These are phyloP conservation scores for Fraxinus floribunda DNA, from an alignment of 305 asterid species.

Conservation along the genomic window DNA sequence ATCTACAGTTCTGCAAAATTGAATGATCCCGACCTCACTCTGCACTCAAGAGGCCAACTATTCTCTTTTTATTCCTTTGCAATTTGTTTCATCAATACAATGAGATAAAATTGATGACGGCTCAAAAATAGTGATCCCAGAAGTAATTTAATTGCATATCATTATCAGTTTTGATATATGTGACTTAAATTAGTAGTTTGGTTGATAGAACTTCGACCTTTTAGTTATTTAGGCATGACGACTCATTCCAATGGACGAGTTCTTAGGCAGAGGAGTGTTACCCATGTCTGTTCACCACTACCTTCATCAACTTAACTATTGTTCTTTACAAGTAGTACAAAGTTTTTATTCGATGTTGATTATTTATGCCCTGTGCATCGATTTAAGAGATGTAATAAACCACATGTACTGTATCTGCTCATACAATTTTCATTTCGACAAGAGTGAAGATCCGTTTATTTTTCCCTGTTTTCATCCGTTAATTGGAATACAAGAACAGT, in stretches of 20 bases:
- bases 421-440: neutral
- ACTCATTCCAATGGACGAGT: neutral
- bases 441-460: neutral
- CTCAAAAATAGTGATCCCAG: neutral
- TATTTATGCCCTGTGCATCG: neutral
- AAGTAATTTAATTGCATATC: neutral
- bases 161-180: neutral
- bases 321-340: neutral
- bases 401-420: neutral
- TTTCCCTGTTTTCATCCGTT: neutral
- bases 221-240: neutral
- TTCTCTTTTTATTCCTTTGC: neutral
- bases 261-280: slow-evolving; percentile 3
- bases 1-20: neutral
- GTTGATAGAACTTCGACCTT: neutral
- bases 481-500: neutral
- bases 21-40: neutral
- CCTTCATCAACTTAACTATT: slow-evolving; percentile 3
- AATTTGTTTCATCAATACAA: neutral
- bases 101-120: neutral
- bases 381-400: neutral
- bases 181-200: neutral
- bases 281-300: neutral
- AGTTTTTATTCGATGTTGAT: neutral
- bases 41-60: neutral